These are phyloP conservation scores for Sergeia podlipaevii DNA, from an alignment of 208 protist genomes.

Conservation along the genomic window DNA sequence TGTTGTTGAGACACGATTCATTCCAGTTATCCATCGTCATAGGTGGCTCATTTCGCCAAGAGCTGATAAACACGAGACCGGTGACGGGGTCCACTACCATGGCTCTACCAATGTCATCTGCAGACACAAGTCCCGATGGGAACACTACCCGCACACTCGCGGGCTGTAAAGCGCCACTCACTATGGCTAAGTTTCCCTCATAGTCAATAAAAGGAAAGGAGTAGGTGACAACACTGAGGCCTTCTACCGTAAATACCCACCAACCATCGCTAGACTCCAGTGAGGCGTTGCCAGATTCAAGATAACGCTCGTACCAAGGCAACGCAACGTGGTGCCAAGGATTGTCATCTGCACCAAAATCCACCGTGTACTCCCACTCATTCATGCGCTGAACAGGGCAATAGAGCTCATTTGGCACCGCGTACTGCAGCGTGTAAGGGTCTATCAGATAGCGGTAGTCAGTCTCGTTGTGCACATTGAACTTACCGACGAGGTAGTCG, in stretches of 20 bases:
- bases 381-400: constrained; percentile 28
- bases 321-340: constrained; percentile 31
- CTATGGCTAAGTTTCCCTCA: constrained; percentile 27
- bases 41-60: constrained; percentile 11
- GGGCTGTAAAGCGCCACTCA: constrained; percentile 33
- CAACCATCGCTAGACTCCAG: constrained; percentile 3
- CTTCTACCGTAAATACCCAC: constrained; percentile 11
- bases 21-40: constrained; percentile 48
- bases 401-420: constrained; percentile 17
- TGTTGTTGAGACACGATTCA: neutral
- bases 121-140: neutral
- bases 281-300: neutral
- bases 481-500: constrained; percentile 23
- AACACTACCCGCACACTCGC: constrained; percentile 14
- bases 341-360: constrained; percentile 32
- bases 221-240: constrained; percentile 47
- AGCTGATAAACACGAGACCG: constrained; percentile 33
- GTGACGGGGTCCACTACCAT: constrained; percentile 36
- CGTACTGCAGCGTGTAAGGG: constrained; percentile 18
- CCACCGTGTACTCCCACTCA: constrained; percentile 30
- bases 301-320: constrained; percentile 21
- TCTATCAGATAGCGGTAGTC: constrained; percentile 38
- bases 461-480: constrained; percentile 21
- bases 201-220: constrained; percentile 55
- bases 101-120: constrained; percentile 6